These are phyloP conservation scores for Solanum sitiens DNA, from an alignment of 257 asterid species.

Conservation along the genomic window DNA sequence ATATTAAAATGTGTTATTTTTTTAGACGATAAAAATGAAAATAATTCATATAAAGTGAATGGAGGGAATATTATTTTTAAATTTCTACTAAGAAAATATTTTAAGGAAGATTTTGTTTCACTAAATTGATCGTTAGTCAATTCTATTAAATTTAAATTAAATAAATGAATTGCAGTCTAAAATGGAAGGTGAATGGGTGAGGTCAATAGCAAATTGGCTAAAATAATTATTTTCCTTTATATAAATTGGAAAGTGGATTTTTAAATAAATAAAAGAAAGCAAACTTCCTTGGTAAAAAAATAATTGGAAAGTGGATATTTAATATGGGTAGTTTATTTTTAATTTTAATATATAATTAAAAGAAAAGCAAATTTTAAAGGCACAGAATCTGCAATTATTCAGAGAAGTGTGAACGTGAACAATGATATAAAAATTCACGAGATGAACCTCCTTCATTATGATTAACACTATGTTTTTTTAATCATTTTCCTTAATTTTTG, in stretches of 20 bases:
- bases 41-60: neutral
- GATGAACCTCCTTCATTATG: neutral
- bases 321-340: neutral
- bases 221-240: neutral
- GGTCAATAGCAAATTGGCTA: neutral
- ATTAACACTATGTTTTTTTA: neutral
- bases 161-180: neutral
- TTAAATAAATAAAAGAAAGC: neutral
- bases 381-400: neutral
- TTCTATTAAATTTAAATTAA: neutral
- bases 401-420: neutral
- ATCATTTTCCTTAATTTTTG: neutral
- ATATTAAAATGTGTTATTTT: no score
- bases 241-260: neutral
- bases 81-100: neutral
- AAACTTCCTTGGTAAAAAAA: neutral
- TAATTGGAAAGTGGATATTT: neutral
- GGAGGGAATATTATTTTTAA: neutral
- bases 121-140: neutral
- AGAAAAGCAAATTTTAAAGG: neutral
- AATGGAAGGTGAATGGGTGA: neutral
- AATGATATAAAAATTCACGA: neutral
- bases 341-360: neutral
- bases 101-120: neutral
- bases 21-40: no score